These are phyloP conservation scores for Cercospora berteroae DNA, from an alignment of 2,329 filamentous ascomycete genomes.

Conservation along the genomic window DNA sequence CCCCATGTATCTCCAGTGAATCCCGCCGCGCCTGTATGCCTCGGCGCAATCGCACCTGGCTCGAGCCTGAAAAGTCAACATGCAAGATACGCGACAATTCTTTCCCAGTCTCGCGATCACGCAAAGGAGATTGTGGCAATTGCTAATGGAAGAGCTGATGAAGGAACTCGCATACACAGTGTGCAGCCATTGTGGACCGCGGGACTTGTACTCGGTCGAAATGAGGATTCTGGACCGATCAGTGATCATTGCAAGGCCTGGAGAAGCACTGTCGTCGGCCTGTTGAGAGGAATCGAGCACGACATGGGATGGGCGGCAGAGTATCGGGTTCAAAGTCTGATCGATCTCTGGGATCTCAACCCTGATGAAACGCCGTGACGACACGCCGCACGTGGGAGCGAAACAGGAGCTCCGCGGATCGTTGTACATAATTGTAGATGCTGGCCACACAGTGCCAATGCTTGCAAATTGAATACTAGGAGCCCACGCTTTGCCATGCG, in stretches of 20 bases:
- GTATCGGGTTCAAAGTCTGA: slow-evolving; percentile 57
- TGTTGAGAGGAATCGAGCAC: slow-evolving; percentile 59
- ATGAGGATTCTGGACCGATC: slow-evolving; percentile 24
- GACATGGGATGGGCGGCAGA: slow-evolving; percentile 63
- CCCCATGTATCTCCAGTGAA: slow-evolving; percentile 53
- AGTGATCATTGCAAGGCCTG: slow-evolving; percentile 43
- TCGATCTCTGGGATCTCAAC: slow-evolving; percentile 44
- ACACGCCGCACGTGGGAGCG: neutral
- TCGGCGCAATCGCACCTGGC: slow-evolving; percentile 19
- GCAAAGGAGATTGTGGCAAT: slow-evolving; percentile 63
- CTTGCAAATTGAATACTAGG: neutral
- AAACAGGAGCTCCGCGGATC: neutral
- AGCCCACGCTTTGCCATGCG: slow-evolving; percentile 28
- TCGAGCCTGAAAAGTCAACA: slow-evolving; percentile 55
- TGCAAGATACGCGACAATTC: slow-evolving; percentile 56
- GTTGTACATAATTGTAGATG: neutral
- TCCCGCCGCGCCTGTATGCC: neutral
- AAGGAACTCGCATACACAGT: slow-evolving; percentile 53
- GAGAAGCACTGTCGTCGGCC: slow-evolving; percentile 54
- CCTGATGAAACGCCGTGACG: neutral
- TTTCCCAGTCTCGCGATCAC: slow-evolving; percentile 56
- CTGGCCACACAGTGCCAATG: neutral
- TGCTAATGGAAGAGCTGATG: slow-evolving; percentile 55
- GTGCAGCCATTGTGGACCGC: slow-evolving; percentile 62
- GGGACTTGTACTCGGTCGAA: slow-evolving; percentile 58